Percentiles rank a stretch among this genome's conserved stretches.
These are phyloP conservation scores for Astrocystis sublimbata DNA, from an alignment of 495 filamentous ascomycete genomes.

Conservation along the genomic window DNA sequence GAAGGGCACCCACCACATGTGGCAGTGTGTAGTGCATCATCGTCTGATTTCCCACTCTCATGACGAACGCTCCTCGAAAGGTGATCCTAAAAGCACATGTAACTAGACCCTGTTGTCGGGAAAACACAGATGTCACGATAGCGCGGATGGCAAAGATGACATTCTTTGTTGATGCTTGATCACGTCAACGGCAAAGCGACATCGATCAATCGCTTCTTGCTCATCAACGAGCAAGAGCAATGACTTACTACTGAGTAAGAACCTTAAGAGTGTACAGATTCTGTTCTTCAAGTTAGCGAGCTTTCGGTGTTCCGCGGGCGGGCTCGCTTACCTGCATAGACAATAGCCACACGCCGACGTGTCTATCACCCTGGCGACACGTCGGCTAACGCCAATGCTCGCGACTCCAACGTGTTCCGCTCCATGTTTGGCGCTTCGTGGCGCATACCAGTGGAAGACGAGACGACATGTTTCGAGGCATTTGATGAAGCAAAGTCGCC, in stretches of 20 bases:
- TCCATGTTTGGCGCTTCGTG: background rate
- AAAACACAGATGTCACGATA: too few relatives aligned
- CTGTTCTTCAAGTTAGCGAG: constrained; percentile 5
- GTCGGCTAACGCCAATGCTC: constrained; percentile 35
- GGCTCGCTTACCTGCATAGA: constrained; percentile 26
- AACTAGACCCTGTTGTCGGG: too few relatives aligned
- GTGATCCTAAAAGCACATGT: too few relatives aligned
- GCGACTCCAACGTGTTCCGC: constrained; percentile 10
- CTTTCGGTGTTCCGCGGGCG: background rate
- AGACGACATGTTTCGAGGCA: background rate
- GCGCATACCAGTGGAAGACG: background rate
- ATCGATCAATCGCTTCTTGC: background rate
- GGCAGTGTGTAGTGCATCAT: too few relatives aligned
- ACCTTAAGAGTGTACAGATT: background rate
- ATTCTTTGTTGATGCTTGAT: background rate
- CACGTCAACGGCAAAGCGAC: background rate
- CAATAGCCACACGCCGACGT: constrained; percentile 34
- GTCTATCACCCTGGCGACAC: constrained; percentile 36
- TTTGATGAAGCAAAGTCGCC: background rate
- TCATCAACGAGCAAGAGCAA: background rate
- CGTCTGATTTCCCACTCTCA: too few relatives aligned
- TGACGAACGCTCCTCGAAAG: too few relatives aligned
- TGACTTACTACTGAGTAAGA: background rate
- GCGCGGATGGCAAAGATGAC: background rate
- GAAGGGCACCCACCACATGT: too few relatives aligned